These are phyloP conservation scores for Diaporthe citriasiana DNA, from an alignment of 2,329 filamentous ascomycete genomes.

Conservation along the genomic window DNA sequence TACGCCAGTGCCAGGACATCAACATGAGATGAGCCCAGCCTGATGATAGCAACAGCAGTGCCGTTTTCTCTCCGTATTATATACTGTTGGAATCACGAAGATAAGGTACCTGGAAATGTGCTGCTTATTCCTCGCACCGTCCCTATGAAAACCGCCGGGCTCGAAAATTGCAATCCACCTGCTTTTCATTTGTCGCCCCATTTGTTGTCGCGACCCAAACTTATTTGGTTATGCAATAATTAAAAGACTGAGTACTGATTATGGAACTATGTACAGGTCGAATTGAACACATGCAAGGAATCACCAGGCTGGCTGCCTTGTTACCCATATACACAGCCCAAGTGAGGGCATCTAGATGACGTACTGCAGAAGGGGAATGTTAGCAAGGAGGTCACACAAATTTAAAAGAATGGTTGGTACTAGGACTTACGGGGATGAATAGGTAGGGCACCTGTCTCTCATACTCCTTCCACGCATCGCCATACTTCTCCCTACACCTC, in stretches of 20 bases:
- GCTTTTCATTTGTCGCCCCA: background rate
- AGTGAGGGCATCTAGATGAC: constrained; percentile 53
- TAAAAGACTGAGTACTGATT: constrained; percentile 36
- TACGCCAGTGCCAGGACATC: background rate
- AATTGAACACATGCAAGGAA: constrained; percentile 25
- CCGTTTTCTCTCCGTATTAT: too few relatives aligned
- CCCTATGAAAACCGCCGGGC: background rate
- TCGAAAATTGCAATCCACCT: background rate
- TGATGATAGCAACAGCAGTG: background rate
- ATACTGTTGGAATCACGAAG: background rate
- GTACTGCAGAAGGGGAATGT: constrained; percentile 50
- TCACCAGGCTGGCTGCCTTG: background rate
- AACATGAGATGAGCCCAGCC: background rate
- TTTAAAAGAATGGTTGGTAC: constrained; percentile 59
- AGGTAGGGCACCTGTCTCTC: constrained; percentile 84
- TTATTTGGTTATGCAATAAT: constrained; percentile 29
- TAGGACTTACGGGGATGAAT: constrained; percentile 71
- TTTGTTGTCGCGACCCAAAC: background rate
- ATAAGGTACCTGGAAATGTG: background rate
- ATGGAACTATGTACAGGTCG: constrained; percentile 38
- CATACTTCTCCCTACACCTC: constrained; percentile 83
- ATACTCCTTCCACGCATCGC: constrained; percentile 86
- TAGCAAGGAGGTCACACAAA: background rate
- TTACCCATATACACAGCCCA: background rate
- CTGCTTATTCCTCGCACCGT: background rate